Evolutionary conservation across 2,329 filamentous ascomycete genomes (phyloP).

Genomic region (Hymenoscyphus infarciens): DNA sequence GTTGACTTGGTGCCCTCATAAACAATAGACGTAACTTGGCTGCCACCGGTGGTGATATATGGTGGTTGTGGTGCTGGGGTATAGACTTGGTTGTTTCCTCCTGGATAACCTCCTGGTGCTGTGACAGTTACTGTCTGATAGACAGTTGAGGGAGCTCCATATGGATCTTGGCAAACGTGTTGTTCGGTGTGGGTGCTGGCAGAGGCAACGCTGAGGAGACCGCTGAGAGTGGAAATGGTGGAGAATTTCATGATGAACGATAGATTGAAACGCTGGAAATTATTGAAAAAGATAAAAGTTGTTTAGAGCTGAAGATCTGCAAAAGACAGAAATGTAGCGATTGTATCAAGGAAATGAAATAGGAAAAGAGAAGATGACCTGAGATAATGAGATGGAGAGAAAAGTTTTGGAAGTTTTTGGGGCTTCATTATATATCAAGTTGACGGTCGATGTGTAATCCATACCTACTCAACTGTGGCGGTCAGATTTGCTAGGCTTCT

Average conservation of each 20-base stretch:
- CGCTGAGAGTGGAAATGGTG: slow-evolving; percentile 15
- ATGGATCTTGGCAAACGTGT: slow-evolving; percentile 18
- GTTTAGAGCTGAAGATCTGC: slow-evolving; percentile 4
- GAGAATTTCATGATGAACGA: slow-evolving; percentile 27
- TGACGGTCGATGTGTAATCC: background rate
- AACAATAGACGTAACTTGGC: slow-evolving; percentile 17
- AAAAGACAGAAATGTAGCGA: slow-evolving; percentile 16
- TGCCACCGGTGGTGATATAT: slow-evolving; percentile 11
- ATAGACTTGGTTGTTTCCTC: background rate
- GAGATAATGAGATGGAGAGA: slow-evolving; percentile 15
- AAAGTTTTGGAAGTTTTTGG: background rate
- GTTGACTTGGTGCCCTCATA: slow-evolving; percentile 13
- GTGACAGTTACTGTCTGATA: slow-evolving; percentile 20
- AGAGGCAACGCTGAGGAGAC: slow-evolving; percentile 18
- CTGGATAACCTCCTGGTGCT: background rate
- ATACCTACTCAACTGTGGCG: background rate
- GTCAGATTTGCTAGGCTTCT: too few relatives aligned
- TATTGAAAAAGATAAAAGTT: background rate
- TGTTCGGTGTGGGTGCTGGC: slow-evolving; percentile 15
- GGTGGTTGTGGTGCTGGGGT: slow-evolving; percentile 1
- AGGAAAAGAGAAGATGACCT: slow-evolving; percentile 13
- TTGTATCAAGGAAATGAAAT: slow-evolving; percentile 19
- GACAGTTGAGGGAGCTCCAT: slow-evolving; percentile 15
- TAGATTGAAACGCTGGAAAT: slow-evolving; percentile 2
- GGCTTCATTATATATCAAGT: slow-evolving; percentile 6